Evolutionary conservation across 1,284 basidiomycete species (phyloP), one percentile per base, ranked within the genome.

Genomic region (Ceratobasidium sp.): DNA sequence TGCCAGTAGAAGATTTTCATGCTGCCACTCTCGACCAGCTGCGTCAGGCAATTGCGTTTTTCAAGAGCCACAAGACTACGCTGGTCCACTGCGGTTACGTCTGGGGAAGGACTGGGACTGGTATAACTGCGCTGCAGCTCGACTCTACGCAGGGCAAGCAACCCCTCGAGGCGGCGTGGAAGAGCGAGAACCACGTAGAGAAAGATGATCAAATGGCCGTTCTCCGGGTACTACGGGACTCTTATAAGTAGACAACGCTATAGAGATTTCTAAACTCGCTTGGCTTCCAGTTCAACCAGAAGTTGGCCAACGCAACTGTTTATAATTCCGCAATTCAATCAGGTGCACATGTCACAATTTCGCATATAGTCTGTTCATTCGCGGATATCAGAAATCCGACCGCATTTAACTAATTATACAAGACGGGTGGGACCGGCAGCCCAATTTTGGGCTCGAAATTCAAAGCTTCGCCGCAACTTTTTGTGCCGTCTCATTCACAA

Each of bases 401-500:
- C n/a, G n/a, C n/a, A n/a, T n/a, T n/a, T n/a, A 41, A 41, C 36
- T 41, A 41, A 11, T 41, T 41, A 11, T 41, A 41, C 36, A 41
- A 41, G 36, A 11, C 36, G 4, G 11, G 4, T 11, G 11, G 36
- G 11, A 41, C 11, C 36, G 36, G 6, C 36, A 51, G 22, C 31
- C n/a, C 27, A 59, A 24, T n/a, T 47, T 29, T 41, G 9, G 9
- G 3, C 36, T 33, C 14, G 36, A n/a, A 50, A 1, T 9, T 56
- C 47, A 72, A 29, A 72, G 67, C 56, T 72, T 72, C 15, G 67
- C 67, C 15, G 67, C 67, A 36, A 72, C 67, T 47, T 60, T 72
- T 60, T 60, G 67, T 3, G 67, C 67, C 3, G 67, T 36, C 27
- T 95, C 94, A 79, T 93, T 94, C 27, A 96, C 90, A 77, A 96